phyloP scores from a whole-genome alignment of 2,329 filamentous ascomycete genomes.

The Dendryphion nanum region DNA sequence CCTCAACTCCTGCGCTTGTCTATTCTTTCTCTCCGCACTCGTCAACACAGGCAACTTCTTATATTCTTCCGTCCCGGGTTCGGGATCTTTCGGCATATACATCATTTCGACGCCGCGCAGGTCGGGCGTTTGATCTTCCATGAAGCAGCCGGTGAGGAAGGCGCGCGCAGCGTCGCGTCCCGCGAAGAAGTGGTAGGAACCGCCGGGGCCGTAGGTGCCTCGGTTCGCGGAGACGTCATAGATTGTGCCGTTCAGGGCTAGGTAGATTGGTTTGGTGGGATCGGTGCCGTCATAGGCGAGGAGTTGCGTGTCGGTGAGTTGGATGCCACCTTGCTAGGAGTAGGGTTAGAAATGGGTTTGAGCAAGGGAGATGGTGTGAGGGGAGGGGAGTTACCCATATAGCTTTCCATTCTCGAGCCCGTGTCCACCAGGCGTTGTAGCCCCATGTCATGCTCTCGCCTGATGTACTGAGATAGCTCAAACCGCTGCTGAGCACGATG shows the following conservation, averaged over 20 bases:
- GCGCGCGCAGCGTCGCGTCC: conserved; percentile 83
- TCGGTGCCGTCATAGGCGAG: conserved; percentile 74
- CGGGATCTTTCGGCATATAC: conserved; percentile 60
- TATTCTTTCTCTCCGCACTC: conserved; percentile 40
- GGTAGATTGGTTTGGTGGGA: conserved; percentile 74
- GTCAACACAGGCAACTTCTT: conserved; percentile 12
- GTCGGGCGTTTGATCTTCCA: conserved; percentile 79
- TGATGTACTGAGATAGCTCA: conserved; percentile 74
- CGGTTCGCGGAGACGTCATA: conserved; percentile 73
- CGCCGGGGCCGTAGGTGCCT: conserved; percentile 62
- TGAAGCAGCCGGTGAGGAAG: conserved; percentile 92
- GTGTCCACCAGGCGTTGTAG: conserved; percentile 40
- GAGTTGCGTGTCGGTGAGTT: conserved; percentile 75
- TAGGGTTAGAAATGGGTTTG: background rate
- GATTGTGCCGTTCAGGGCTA: conserved; percentile 84
- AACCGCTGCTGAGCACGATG: conserved; percentile 61
- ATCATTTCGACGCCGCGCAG: conserved; percentile 84
- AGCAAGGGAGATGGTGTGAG: background rate
- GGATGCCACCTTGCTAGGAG: conserved; percentile 56
- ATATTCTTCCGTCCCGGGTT: conserved; percentile 18
- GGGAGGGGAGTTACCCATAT: conserved; percentile 23
- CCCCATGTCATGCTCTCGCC: conserved; percentile 54
- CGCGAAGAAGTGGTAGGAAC: conserved; percentile 82
- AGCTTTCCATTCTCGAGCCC: conserved; percentile 33
- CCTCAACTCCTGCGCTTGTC: conserved; percentile 62